Conservation (phyloP, 805 yeast species). For the Kazachstania kunashirensis region DNA sequence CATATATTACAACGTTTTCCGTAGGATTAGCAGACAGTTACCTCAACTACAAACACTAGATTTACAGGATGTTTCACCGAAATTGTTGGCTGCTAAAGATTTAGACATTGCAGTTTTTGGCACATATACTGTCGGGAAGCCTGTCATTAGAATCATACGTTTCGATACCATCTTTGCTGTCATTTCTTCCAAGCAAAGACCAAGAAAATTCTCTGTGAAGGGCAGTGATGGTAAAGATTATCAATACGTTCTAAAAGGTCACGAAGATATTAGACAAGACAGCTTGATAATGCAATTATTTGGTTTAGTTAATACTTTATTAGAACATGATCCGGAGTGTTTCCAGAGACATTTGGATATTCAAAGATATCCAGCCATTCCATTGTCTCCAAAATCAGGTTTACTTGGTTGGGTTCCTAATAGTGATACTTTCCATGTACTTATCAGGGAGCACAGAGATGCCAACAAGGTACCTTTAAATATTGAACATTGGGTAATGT, state of each 20-base stretch:
- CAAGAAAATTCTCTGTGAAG: slow-evolving; percentile 63
- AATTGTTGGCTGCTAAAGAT: slow-evolving; percentile 61
- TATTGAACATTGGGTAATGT: slow-evolving; percentile 89
- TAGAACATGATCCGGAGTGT: slow-evolving; percentile 85
- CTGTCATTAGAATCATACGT: slow-evolving; percentile 54
- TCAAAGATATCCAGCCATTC: slow-evolving; percentile 86
- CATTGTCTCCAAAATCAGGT: slow-evolving; percentile 94
- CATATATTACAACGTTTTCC: slow-evolving; percentile 84
- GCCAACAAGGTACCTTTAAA: slow-evolving; percentile 78
- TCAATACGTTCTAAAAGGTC: slow-evolving; percentile 74
- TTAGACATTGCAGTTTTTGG: slow-evolving; percentile 87
- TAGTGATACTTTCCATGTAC: slow-evolving; percentile 89
- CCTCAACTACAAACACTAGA: slow-evolving; percentile 80
- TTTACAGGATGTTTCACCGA: slow-evolving; percentile 85
- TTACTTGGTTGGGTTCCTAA: slow-evolving; percentile 94
- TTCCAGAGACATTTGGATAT: slow-evolving; percentile 91
- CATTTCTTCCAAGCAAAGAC: slow-evolving; percentile 87
- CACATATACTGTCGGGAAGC: slow-evolving; percentile 64
- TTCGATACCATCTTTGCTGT: slow-evolving; percentile 78
- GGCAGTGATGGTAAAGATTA: slow-evolving; percentile 90
- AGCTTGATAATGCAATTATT: slow-evolving; percentile 93
- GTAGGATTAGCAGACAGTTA: slow-evolving; percentile 76
- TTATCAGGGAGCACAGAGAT: slow-evolving; percentile 86
- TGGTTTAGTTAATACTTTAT: slow-evolving; percentile 83
- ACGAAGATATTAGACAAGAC: slow-evolving; percentile 95